A percentile compares a stretch with the other conserved stretches of the same genome.
Conservation (phyloP, 164 flowering plant genomes). For the Tinospora cordifolia region DNA sequence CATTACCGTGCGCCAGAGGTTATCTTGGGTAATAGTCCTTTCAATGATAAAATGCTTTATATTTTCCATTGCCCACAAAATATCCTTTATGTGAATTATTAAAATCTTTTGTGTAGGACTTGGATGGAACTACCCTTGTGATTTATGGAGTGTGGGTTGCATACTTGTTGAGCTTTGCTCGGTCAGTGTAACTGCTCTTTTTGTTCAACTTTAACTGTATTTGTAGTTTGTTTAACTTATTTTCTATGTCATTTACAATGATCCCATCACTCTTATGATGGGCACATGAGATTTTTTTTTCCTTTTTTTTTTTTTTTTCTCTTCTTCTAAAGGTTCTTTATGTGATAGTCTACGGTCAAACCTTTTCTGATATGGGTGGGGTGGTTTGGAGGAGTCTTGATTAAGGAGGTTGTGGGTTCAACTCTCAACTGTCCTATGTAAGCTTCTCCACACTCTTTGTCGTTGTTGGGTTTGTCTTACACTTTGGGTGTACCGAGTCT, state of each 20-base stretch:
- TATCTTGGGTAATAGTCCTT: constrained; percentile 48
- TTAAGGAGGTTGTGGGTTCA: no score
- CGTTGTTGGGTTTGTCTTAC: no score
- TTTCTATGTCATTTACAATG: background rate
- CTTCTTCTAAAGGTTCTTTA: no score
- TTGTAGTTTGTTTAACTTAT: background rate
- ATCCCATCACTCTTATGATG: background rate
- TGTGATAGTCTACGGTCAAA: no score
- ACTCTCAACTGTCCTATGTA: no score
- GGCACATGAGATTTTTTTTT: background rate
- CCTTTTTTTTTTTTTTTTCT: no score
- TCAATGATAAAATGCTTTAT: background rate
- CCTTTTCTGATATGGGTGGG: no score
- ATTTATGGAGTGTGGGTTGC: constrained; percentile 93
- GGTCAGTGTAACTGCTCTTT: constrained; percentile 36
- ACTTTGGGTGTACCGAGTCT: no score
- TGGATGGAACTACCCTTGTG: constrained; percentile 96
- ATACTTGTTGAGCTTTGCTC: constrained; percentile 88
- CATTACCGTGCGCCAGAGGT: constrained; percentile 81
- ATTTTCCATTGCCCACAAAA: background rate
- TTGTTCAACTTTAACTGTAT: background rate
- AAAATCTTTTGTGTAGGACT: constrained; percentile 43
- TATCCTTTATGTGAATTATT: background rate
- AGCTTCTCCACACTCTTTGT: no score
- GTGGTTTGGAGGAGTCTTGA: no score